Evolutionary conservation across 2,329 filamentous ascomycete genomes (phyloP).

Genomic region (Hypoxylon sp.): DNA sequence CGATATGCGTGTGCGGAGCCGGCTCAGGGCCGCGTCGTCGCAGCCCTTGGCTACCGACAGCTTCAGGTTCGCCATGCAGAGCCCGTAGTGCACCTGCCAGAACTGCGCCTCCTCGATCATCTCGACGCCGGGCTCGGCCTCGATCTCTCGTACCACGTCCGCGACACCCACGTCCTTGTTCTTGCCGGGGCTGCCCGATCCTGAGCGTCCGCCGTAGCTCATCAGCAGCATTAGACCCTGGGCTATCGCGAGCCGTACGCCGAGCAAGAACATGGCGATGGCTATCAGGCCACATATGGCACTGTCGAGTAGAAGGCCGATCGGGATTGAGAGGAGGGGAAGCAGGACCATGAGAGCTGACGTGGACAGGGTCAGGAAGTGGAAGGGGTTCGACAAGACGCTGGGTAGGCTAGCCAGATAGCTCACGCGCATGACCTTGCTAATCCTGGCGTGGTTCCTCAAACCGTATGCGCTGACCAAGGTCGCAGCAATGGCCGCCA

Average conservation of each 20-base stretch:
- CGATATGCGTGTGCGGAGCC: slow-evolving; percentile 81
- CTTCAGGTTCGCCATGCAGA: slow-evolving; percentile 96
- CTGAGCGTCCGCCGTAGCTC: slow-evolving; percentile 75
- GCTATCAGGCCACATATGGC: slow-evolving; percentile 86
- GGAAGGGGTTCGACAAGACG: slow-evolving; percentile 93
- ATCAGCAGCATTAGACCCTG: slow-evolving; percentile 96
- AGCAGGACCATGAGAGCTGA: slow-evolving; percentile 84
- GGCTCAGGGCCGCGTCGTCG: slow-evolving; percentile 79
- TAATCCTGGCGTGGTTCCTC: slow-evolving; percentile 92
- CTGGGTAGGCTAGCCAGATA: slow-evolving; percentile 86
- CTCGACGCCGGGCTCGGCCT: slow-evolving; percentile 81
- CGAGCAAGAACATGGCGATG: slow-evolving; percentile 88
- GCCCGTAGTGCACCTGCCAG: slow-evolving; percentile 98
- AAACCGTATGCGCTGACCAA: slow-evolving; percentile 88
- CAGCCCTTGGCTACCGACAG: slow-evolving; percentile 75
- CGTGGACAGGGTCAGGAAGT: slow-evolving; percentile 93
- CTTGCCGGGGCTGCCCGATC: slow-evolving; percentile 41
- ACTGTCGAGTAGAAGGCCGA: slow-evolving; percentile 87
- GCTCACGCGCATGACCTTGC: slow-evolving; percentile 88
- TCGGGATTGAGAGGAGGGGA: slow-evolving; percentile 83
- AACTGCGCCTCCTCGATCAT: slow-evolving; percentile 92
- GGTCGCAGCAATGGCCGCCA: slow-evolving; percentile 86
- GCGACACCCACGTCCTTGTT: slow-evolving; percentile 69
- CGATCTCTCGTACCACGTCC: slow-evolving; percentile 87
- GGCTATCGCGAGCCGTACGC: slow-evolving; percentile 84